These are phyloP conservation scores for Elsinoe australis DNA, from an alignment of 2,329 filamentous ascomycete species.

Conservation along the genomic window DNA sequence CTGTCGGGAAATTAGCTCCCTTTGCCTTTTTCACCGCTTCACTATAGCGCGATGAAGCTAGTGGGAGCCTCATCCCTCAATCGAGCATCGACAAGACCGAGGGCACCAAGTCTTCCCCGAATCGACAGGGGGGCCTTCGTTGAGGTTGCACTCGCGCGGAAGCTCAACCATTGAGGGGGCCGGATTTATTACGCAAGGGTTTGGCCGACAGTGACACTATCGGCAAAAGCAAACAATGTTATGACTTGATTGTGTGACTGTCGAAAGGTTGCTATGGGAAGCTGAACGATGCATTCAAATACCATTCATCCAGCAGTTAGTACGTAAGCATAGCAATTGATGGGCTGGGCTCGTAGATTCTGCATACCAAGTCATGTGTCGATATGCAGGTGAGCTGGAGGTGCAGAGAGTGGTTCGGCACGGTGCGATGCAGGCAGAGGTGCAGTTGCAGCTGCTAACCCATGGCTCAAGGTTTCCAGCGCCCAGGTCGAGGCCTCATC, in stretches of 20 bases:
- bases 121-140: conserved; percentile 7
- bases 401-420: conserved; percentile 16
- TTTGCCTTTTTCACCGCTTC: conserved; percentile 7
- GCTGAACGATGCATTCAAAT: too few relatives aligned
- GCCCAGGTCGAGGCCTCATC: conserved; percentile 12
- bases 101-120: conserved; percentile 11
- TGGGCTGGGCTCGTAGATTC: background rate
- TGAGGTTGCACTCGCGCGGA: background rate
- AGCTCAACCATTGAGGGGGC: conserved; percentile 2
- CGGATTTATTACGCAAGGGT: conserved; percentile 12
- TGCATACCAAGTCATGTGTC: conserved; percentile 10
- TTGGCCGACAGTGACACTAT: conserved; percentile 8
- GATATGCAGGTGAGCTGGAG: conserved; percentile 7
- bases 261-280: too few relatives aligned
- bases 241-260: background rate
- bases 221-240: conserved; percentile 5
- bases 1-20: background rate
- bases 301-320: background rate
- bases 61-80: conserved; percentile 5
- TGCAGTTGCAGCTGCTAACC: conserved; percentile 24
- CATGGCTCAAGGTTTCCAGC: conserved; percentile 13
- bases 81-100: conserved; percentile 4
- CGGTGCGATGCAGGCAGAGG: conserved; percentile 17
- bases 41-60: conserved; percentile 2
- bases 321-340: conserved; percentile 1